Percentiles rank a stretch among this genome's conserved stretches.
Conservation (phyloP, 345 rosid genomes). For the Salix udensis region DNA sequence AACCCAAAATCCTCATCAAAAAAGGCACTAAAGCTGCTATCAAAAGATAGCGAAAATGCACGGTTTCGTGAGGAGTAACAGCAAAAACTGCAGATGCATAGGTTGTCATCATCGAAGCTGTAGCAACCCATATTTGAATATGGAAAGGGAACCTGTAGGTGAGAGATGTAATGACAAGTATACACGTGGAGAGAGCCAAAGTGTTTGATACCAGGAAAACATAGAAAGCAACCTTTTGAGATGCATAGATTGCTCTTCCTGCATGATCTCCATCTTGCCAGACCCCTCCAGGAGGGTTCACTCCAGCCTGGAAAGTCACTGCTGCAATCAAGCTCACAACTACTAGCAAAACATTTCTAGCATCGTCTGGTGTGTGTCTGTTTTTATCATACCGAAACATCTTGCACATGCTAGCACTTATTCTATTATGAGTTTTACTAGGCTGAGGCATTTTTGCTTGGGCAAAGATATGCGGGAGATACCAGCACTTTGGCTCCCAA, state of each 20-base stretch:
- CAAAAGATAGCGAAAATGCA: slow-evolving; percentile 18
- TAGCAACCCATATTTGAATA: slow-evolving; percentile 18
- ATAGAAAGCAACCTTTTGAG: slow-evolving; percentile 14
- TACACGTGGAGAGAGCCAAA: neutral
- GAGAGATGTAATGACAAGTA: slow-evolving; percentile 12
- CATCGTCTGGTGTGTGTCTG: slow-evolving; percentile 16
- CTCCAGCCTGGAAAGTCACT: slow-evolving; percentile 25
- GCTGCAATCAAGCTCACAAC: slow-evolving; percentile 12
- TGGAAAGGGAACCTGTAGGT: slow-evolving; percentile 22
- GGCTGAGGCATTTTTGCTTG: too few relatives aligned
- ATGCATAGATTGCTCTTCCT: slow-evolving; percentile 14
- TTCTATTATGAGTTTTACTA: neutral
- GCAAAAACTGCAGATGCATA: slow-evolving; percentile 26
- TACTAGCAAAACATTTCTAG: slow-evolving; percentile 5
- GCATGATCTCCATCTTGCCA: slow-evolving; percentile 23
- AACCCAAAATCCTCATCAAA: neutral
- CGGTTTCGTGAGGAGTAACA: slow-evolving; percentile 16
- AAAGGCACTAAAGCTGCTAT: neutral
- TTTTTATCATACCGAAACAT: slow-evolving; percentile 11
- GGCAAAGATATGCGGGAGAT: too few relatives aligned
- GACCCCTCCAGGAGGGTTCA: slow-evolving; percentile 18
- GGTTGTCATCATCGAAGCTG: slow-evolving; percentile 17
- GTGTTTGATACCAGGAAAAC: slow-evolving; percentile 27
- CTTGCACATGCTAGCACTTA: slow-evolving; percentile 13
- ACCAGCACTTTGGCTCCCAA: too few relatives aligned